These are phyloP conservation scores for Ustilago shanxiensis DNA, from an alignment of 1,284 basidiomycete genomes.

Conservation along the genomic window DNA sequence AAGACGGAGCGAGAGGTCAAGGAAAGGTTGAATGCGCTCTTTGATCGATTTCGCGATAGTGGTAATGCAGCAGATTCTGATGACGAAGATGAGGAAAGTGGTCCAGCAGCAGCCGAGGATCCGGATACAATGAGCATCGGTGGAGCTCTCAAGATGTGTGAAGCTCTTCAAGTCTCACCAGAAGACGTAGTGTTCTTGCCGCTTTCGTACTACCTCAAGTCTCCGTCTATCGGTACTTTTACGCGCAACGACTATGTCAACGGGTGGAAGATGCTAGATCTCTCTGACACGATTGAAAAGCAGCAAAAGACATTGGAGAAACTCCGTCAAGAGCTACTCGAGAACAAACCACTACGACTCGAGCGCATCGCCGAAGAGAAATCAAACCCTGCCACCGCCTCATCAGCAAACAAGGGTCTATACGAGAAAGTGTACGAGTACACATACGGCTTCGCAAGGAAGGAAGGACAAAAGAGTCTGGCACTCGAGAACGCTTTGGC, in stretches of 20 bases:
- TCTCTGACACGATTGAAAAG: slow-evolving; percentile 55
- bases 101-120: slow-evolving; percentile 43
- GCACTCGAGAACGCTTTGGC: slow-evolving; percentile 81
- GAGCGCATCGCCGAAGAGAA: slow-evolving; percentile 51
- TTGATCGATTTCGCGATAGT: slow-evolving; percentile 75
- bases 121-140: slow-evolving; percentile 60
- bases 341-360: slow-evolving; percentile 51
- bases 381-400: slow-evolving; percentile 32
- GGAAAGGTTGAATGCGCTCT: slow-evolving; percentile 76
- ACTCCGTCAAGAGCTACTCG: slow-evolving; percentile 53
- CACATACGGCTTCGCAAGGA: slow-evolving; percentile 86
- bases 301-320: slow-evolving; percentile 51
- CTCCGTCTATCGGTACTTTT: slow-evolving; percentile 63
- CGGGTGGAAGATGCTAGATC: slow-evolving; percentile 64
- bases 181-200: slow-evolving; percentile 66
- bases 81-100: slow-evolving; percentile 22
- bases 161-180: slow-evolving; percentile 59
- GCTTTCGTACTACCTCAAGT: slow-evolving; percentile 65
- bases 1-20: slow-evolving; percentile 54
- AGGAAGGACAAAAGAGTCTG: slow-evolving; percentile 77
- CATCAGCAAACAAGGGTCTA: slow-evolving; percentile 50
- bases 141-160: slow-evolving; percentile 62
- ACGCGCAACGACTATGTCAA: slow-evolving; percentile 55
- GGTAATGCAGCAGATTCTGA: slow-evolving; percentile 21
- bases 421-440: slow-evolving; percentile 89